Percentiles rank a stretch among this genome's conserved stretches.
Evolutionary conservation across 2,329 filamentous ascomycete genomes (phyloP).

Genomic region (Apiospora malaysiana): DNA sequence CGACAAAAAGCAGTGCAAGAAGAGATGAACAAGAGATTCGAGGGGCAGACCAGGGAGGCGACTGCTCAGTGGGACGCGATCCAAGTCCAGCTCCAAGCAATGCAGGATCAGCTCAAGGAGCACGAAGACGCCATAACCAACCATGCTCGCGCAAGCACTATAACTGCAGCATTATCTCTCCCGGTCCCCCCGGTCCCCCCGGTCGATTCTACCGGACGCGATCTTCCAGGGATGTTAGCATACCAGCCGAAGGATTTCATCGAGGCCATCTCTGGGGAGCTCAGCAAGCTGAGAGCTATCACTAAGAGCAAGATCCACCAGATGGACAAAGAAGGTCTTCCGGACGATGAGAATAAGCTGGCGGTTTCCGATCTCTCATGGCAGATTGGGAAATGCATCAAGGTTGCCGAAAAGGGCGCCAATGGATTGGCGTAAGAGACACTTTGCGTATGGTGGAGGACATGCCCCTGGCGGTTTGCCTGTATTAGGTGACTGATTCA

Average conservation of each 20-base stretch:
- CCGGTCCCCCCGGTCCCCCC: background rate
- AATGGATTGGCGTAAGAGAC: background rate
- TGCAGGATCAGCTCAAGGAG: background rate
- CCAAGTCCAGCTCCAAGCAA: background rate
- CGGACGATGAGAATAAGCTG: background rate
- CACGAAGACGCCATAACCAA: background rate
- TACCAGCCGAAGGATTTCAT: background rate
- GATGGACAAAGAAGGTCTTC: background rate
- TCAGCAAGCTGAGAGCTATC: background rate
- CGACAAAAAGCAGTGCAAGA: background rate
- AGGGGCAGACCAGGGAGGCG: background rate
- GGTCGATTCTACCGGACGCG: background rate
- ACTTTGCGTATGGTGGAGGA: background rate
- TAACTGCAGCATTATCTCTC: background rate
- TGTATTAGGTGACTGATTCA: too few species aligned
- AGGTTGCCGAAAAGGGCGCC: background rate
- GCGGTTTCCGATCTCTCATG: background rate
- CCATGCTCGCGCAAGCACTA: background rate
- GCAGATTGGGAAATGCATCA: slow-evolving; percentile 9
- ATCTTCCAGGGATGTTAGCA: background rate
- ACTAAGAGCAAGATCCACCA: background rate
- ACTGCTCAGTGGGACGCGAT: background rate
- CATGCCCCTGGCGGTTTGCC: background rate
- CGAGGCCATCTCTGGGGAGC: background rate
- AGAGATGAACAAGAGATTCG: background rate